Evolutionary conservation across 768 basidiomycete species (phyloP).

Genomic region (Leccinum imitatum): DNA sequence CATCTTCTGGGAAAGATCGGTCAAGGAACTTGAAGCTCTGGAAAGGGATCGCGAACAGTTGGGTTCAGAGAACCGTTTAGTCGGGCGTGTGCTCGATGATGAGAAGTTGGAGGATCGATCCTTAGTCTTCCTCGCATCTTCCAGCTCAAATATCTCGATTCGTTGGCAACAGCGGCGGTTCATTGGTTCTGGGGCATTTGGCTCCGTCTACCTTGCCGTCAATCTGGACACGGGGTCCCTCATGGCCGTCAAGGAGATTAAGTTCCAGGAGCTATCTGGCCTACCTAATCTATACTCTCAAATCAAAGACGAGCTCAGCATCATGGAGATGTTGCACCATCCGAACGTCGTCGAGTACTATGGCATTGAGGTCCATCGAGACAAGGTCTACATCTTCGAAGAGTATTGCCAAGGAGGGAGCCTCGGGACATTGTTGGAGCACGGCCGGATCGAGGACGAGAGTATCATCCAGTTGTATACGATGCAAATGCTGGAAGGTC

Average conservation of each 20-base stretch:
- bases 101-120: conserved; percentile 93
- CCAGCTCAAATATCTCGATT: conserved; percentile 93
- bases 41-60: conserved; percentile 63
- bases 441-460: conserved; percentile 96
- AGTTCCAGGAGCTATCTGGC: conserved; percentile 90
- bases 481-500: conserved; percentile 93
- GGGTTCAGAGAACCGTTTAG: conserved; percentile 67
- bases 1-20: conserved; percentile 71
- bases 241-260: conserved; percentile 99
- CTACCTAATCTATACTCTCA: conserved; percentile 86
- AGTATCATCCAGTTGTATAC: conserved; percentile 94
- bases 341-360: conserved; percentile 99
- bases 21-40: conserved; percentile 56
- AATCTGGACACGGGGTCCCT: conserved; percentile 94
- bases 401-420: conserved; percentile 98
- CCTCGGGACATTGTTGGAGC: conserved; percentile 82
- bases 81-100: conserved; percentile 92
- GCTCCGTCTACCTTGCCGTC: conserved; percentile 98
- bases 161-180: conserved; percentile 98
- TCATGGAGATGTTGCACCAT: conserved; percentile 98
- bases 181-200: conserved; percentile 98
- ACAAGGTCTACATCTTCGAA: conserved; percentile 98
- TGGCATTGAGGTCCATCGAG: conserved; percentile 97
- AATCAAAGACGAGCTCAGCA: conserved; percentile 92
- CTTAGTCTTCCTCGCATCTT: conserved; percentile 90